Conservation (phyloP, 208 protist genomes). For the Leishmania braziliensis region DNA sequence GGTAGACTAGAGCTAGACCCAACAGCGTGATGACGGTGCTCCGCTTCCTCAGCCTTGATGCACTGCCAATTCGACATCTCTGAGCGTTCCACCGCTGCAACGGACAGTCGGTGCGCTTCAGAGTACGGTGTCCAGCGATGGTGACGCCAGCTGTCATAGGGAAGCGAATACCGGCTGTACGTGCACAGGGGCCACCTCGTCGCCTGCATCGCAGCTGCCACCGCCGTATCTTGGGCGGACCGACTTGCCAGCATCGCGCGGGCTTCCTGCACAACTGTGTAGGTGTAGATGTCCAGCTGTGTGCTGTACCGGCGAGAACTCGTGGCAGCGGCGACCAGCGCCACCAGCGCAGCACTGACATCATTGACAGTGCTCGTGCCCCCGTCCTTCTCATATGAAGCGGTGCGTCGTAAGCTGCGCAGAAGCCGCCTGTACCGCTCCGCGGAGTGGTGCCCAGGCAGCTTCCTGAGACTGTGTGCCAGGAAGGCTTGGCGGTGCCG, state of each 20-base stretch:
- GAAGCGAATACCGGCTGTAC: neutral
- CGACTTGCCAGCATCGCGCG: constrained; percentile 11
- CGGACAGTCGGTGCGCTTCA: neutral
- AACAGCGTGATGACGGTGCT: neutral
- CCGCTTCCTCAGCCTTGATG: neutral
- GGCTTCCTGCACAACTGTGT: constrained; percentile 24
- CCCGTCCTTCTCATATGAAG: neutral
- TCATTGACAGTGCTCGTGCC: neutral
- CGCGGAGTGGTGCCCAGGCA: constrained; percentile 7
- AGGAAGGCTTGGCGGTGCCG: constrained; percentile 7
- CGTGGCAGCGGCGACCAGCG: constrained; percentile 36
- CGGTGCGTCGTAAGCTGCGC: constrained; percentile 4
- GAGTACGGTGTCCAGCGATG: constrained; percentile 5
- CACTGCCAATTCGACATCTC: constrained; percentile 1
- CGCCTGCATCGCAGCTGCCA: neutral
- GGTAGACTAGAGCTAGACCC: neutral
- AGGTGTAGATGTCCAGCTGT: constrained; percentile 39
- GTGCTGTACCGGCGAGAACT: constrained; percentile 33
- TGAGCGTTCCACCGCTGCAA: neutral
- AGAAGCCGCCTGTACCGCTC: constrained; percentile 11
- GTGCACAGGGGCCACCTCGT: neutral
- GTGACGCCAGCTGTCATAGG: constrained; percentile 6
- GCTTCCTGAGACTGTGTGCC: neutral
- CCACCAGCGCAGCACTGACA: constrained; percentile 1
- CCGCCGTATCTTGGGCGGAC: neutral